phyloP scores from a whole-genome alignment of 345 rosid species.

The Carallia brachiata region DNA sequence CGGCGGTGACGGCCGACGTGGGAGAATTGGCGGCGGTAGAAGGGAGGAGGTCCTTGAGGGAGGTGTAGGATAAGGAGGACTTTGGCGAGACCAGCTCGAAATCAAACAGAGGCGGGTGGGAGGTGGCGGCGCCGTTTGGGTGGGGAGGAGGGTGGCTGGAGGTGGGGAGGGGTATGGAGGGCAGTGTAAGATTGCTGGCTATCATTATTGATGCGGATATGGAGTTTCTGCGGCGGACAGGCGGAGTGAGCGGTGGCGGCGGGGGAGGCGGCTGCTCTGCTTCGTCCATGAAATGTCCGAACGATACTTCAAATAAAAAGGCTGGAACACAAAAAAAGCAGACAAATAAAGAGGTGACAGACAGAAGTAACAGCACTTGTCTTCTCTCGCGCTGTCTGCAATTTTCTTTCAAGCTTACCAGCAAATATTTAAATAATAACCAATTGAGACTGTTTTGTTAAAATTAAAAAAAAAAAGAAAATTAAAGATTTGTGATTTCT shows the following conservation, averaged over 20 bases:
- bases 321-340: not conserved
- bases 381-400: no score
- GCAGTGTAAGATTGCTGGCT: constrained; percentile 21
- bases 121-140: constrained; percentile 16
- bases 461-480: no score
- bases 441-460: no score
- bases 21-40: constrained; percentile 55
- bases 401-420: no score
- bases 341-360: not conserved
- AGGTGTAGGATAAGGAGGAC: constrained; percentile 53
- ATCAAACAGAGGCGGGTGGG: not conserved
- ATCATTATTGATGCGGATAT: constrained; percentile 27
- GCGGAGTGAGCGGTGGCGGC: constrained; percentile 1
- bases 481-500: no score
- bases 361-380: not conserved
- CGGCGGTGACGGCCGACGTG: constrained; percentile 27
- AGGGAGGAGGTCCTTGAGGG: constrained; percentile 69
- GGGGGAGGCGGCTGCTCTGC: not conserved
- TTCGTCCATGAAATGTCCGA: not conserved
- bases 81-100: constrained; percentile 37
- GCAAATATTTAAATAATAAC: no score
- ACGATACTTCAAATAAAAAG: not conserved
- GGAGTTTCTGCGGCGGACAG: constrained; percentile 54
- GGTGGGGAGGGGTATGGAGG: constrained; percentile 27
- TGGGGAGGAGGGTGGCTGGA: constrained; percentile 22